Evolutionary conservation across 2,329 filamentous ascomycete genomes (phyloP), one percentile per base, ranked within the genome.

Genomic region (Orbilia quercus): DNA sequence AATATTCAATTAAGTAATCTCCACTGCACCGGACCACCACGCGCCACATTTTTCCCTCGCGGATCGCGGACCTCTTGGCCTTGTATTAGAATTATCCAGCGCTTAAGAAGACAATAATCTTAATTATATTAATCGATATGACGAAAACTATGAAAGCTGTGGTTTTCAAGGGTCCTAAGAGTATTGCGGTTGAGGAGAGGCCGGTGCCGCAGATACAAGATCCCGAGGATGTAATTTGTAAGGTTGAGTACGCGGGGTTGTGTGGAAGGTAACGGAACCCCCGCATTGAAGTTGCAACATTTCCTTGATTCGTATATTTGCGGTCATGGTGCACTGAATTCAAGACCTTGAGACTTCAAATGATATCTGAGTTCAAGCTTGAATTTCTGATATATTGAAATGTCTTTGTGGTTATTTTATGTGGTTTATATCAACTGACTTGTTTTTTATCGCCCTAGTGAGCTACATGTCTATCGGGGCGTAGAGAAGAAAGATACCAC

Each of bases 401-500:
- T 62, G 14, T 4, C 7, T 42, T n/a, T n/a, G n/a, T 38, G 25
- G 25, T 31, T 44, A 38, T 18, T n/a, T n/a, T 40, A 51, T 36
- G 28, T 51, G 48, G 28, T 12, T 40, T 3, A 3, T 16, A 40
- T 20, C 9, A 5, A 18, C 36, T 44, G 40, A 44, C 36, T 40
- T 57, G 5, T 14, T 25, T 28, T 57, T 11, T 38, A 55, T 51
- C 2, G 6, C 47, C 50, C 55, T 75, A 93, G 90, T 78, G 92
- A 96, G 79, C 84, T 96, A 38, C 93, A 96, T 81, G 88, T 91
- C 60, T 96, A 89, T 82, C 90, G 92, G 48, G 93, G 93, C 36
- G 89, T 92, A 77, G 88, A 96, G 79, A 85, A 87, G 22, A 89
- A 88, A 5, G 84, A 81, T 0, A 86, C 53, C 12, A 73, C 89